These are phyloP conservation scores for Podospora didyma DNA, from an alignment of 495 filamentous ascomycete species.

Conservation along the genomic window DNA sequence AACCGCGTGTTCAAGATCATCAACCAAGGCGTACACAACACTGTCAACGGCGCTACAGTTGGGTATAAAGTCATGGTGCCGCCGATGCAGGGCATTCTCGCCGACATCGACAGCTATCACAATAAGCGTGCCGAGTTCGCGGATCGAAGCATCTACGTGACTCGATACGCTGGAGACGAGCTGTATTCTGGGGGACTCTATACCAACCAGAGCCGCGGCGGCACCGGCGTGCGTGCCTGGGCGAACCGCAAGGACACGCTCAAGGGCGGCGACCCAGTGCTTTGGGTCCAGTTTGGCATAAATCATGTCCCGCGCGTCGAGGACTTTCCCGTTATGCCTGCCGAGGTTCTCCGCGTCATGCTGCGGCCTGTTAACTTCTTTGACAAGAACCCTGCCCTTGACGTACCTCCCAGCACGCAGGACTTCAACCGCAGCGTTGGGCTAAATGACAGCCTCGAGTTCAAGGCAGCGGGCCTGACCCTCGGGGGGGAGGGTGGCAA, in stretches of 20 bases:
- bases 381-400: slow-evolving; percentile 66
- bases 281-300: slow-evolving; percentile 60
- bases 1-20: slow-evolving; percentile 81
- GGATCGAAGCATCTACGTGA: slow-evolving; percentile 78
- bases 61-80: slow-evolving; percentile 75
- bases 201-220: slow-evolving; percentile 66
- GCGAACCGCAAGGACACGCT: slow-evolving; percentile 16
- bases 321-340: slow-evolving; percentile 57
- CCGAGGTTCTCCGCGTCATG: slow-evolving; percentile 41
- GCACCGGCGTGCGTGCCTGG: slow-evolving; percentile 22
- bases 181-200: slow-evolving; percentile 80
- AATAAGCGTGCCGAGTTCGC: slow-evolving; percentile 77
- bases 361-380: slow-evolving; percentile 74
- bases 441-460: slow-evolving; percentile 1
- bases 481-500: slow-evolving; percentile 1
- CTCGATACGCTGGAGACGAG: slow-evolving; percentile 71
- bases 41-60: slow-evolving; percentile 70
- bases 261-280: slow-evolving; percentile 37
- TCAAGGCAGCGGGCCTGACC: not conserved
- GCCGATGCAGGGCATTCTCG: slow-evolving; percentile 76
- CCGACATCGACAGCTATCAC: slow-evolving; percentile 63
- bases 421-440: slow-evolving; percentile 43
- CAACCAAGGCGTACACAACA: slow-evolving; percentile 60
- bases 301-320: slow-evolving; percentile 58
- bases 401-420: slow-evolving; percentile 63